These are phyloP conservation scores for Miamiensis avidus DNA, from an alignment of 169 alveolate species.

Conservation along the genomic window DNA sequence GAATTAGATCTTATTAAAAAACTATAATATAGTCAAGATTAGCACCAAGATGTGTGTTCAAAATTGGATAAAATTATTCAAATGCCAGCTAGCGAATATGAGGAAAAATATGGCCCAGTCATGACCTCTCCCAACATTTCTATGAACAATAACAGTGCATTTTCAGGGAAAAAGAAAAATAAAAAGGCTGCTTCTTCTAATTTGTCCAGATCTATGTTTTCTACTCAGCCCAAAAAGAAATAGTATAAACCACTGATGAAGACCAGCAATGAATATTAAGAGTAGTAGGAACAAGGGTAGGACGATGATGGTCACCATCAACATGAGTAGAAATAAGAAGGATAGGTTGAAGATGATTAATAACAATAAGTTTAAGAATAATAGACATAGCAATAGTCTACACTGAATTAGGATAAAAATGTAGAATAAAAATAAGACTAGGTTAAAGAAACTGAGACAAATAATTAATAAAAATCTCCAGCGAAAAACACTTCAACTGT, in stretches of 20 bases:
- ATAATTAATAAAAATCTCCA: no score
- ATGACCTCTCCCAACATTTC: neutral
- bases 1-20: neutral
- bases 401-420: no score
- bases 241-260: neutral
- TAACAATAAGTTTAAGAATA: no score
- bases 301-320: neutral
- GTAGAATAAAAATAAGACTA: no score
- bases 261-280: neutral
- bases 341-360: neutral
- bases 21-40: neutral
- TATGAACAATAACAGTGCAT: no score
- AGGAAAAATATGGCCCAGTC: neutral
- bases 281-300: neutral
- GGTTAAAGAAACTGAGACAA: no score
- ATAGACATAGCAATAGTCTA: no score
- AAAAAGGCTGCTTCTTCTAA: neutral
- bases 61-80: neutral
- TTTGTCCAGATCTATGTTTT: neutral
- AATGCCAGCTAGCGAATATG: neutral
- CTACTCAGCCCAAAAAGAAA: neutral
- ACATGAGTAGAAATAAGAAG: neutral
- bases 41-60: neutral
- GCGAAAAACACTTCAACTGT: no score
- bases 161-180: neutral